Evolutionary conservation across 768 basidiomycete genomes (phyloP).

Genomic region (Hemileccinum rubropunctum): DNA sequence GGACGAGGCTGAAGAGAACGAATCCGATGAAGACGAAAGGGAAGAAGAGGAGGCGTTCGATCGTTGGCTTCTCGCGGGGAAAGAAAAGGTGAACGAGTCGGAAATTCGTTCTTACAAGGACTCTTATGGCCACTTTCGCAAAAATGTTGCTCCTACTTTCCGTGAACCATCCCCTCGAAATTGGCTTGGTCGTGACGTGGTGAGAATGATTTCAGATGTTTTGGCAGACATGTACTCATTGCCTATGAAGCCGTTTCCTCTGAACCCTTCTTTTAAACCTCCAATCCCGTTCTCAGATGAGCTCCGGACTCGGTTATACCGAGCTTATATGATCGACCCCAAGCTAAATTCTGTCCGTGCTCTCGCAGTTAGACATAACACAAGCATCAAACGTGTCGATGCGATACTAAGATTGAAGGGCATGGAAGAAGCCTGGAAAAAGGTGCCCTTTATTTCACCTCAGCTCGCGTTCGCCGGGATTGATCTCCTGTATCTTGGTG

Average conservation of each 20-base stretch:
- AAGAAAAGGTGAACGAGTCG: conserved; percentile 18
- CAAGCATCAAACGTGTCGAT: conserved; percentile 77
- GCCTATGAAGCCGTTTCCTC: conserved; percentile 68
- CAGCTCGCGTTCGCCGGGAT: conserved; percentile 3
- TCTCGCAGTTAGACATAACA: conserved; percentile 58
- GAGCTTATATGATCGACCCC: conserved; percentile 58
- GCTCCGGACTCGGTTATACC: conserved; percentile 56
- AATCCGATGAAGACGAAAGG: background rate
- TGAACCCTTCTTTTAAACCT: conserved; percentile 82
- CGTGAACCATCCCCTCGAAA: conserved; percentile 43
- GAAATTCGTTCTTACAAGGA: conserved; percentile 12
- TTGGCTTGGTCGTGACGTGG: conserved; percentile 61
- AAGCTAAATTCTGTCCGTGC: conserved; percentile 51
- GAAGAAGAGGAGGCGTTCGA: conserved; percentile 14
- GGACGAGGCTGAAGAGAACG: conserved; percentile 2
- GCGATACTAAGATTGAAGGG: conserved; percentile 83
- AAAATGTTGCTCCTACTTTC: conserved; percentile 19
- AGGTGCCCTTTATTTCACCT: conserved; percentile 48
- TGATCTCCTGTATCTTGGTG: conserved; percentile 6
- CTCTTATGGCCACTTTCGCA: conserved; percentile 18
- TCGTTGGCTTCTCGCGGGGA: conserved; percentile 14
- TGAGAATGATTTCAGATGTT: conserved; percentile 34
- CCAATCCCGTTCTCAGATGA: conserved; percentile 70
- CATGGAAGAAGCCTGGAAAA: conserved; percentile 65
- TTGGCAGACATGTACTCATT: background rate